These are phyloP conservation scores for Collybia sordida DNA, from an alignment of 768 basidiomycete genomes.

Conservation along the genomic window DNA sequence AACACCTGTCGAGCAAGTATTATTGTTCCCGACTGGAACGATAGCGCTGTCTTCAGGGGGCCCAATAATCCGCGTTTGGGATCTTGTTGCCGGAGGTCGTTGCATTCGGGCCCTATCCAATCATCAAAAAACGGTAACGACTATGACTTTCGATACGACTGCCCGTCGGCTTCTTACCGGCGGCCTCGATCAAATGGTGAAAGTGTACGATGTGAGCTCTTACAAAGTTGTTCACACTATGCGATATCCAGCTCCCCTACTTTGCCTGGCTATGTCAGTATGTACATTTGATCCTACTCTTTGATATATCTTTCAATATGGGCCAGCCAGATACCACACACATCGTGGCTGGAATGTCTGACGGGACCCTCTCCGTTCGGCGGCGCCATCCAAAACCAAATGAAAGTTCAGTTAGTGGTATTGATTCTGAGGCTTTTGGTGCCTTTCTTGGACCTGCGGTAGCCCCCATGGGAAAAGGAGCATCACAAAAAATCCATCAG, in stretches of 20 bases:
- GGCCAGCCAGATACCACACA: constrained; percentile 93
- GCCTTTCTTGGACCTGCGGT: constrained; percentile 60
- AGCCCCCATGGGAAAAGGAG: constrained; percentile 55
- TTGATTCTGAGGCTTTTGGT: constrained; percentile 62
- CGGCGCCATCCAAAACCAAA: constrained; percentile 76
- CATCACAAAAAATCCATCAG: constrained; percentile 41
- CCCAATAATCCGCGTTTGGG: constrained; percentile 93
- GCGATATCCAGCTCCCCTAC: constrained; percentile 92
- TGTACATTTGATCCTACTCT: constrained; percentile 23
- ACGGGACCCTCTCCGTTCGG: constrained; percentile 97
- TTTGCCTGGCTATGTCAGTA: constrained; percentile 91
- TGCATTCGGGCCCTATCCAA: constrained; percentile 92
- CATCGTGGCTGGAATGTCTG: constrained; percentile 95
- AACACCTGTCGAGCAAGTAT: constrained; percentile 86
- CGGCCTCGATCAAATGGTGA: constrained; percentile 95
- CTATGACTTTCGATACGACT: constrained; percentile 76
- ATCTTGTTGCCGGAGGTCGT: constrained; percentile 86
- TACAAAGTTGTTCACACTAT: constrained; percentile 98
- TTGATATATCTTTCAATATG: constrained; percentile 8
- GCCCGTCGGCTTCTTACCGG: constrained; percentile 85
- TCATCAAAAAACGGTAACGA: constrained; percentile 97
- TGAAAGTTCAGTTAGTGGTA: constrained; percentile 42
- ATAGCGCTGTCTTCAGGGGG: constrained; percentile 85
- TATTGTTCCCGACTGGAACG: constrained; percentile 90
- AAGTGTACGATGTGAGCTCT: constrained; percentile 92